Evolutionary conservation across 305 asterid species (phyloP), one percentile per base, ranked within the genome.

Genomic region (Caryopteris hybrid): DNA sequence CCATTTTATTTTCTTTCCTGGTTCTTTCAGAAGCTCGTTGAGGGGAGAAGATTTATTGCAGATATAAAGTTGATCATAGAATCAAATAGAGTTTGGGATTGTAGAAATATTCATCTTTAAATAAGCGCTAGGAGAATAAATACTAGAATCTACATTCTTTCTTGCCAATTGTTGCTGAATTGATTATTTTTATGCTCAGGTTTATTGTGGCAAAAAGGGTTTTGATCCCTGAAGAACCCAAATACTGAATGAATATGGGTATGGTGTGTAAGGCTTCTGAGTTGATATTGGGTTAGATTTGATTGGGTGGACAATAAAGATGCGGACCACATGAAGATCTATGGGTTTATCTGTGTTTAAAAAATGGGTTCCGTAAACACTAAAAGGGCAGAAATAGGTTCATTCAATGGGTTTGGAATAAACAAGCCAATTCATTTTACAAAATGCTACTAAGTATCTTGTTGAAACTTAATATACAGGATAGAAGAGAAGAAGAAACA

Each of bases 1-100:
- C 65, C 21, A 20, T 73, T 66, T 33, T 39, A 39, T 61, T 48
- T 29, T 56, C 47, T 58, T 23, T 65, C 55, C 25, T 66, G 69
- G 41, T 60, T 55, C 53, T 58, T 63, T 57, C n/a, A 27, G 29
- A 66, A 55, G 61, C 36, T 75, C 50, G 50, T 18, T 67, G 61
- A 45, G 68, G 63, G 12, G 10, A 34, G 70, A 34, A 59, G 60
- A 48, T 45, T 21, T 66, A 14, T 51, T 41, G 6, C 56, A 57
- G 46, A 60, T 33, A 41, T 46, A 45, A 10, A 62, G 22, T 63
- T 34, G 51, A 29, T 14, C 52, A 63, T 42, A 55, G 34, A 18
- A 22, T 50, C 25, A 22, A 56, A 41, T 34, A 13, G 3, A 53
- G 57, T 31, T 58, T 42, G 12, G 14, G 21, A 34, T 33, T 60